Conservation (phyloP, 768 basidiomycete species). For the Boletus tylopilopsis region DNA sequence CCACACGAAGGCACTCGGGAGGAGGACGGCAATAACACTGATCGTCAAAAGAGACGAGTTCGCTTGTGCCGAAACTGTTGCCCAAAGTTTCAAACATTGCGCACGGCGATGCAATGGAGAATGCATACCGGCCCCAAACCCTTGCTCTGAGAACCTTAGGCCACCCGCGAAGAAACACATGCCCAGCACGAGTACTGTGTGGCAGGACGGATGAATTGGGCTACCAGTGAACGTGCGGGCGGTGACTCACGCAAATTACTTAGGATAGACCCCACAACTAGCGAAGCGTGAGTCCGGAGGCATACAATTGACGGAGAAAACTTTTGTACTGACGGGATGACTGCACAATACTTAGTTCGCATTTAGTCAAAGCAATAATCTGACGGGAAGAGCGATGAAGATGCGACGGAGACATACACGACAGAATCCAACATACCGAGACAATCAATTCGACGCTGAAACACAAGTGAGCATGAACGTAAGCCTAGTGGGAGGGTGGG, state of each 20-base stretch:
- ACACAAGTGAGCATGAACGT: background rate
- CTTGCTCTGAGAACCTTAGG: constrained; percentile 71
- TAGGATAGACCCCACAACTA: constrained; percentile 80
- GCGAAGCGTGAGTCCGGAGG: background rate
- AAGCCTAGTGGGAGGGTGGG: background rate
- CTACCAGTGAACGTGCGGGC: background rate
- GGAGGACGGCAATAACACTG: constrained; percentile 73
- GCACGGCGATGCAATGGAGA: background rate
- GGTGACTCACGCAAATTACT: constrained; percentile 59
- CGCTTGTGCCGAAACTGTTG: constrained; percentile 64
- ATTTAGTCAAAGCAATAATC: constrained; percentile 80
- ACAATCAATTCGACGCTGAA: constrained; percentile 59
- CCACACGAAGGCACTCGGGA: constrained; percentile 76
- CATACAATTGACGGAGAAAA: background rate
- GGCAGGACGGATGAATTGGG: background rate
- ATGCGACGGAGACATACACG: background rate
- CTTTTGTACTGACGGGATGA: constrained; percentile 54
- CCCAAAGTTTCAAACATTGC: background rate
- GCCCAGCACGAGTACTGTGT: constrained; percentile 74
- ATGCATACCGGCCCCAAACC: constrained; percentile 62
- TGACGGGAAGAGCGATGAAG: constrained; percentile 22
- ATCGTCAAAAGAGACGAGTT: constrained; percentile 72
- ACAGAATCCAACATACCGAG: constrained; percentile 42
- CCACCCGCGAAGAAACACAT: constrained; percentile 86
- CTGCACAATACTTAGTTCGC: constrained; percentile 78